Evolutionary conservation across 352 stramenopile species (phyloP), one percentile per base, ranked within the genome.

Genomic region (Globisporangium yorkense): DNA sequence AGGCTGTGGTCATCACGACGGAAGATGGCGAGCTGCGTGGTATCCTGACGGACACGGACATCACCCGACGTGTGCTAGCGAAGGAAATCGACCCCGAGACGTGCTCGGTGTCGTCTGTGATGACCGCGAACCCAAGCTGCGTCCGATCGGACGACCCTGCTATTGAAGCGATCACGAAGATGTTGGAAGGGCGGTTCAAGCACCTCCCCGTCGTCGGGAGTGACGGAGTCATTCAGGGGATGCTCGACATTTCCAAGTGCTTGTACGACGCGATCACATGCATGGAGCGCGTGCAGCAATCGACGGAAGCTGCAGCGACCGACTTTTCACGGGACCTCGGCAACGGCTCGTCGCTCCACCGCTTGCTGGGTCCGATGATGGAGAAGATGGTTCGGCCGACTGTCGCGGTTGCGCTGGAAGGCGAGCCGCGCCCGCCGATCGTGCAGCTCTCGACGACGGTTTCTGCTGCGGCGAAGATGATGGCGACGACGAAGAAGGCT

Each of bases 201-300:
- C 84, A 96, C 62, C 68, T 96, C 59, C 87, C 87, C 0, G 82
- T 96, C 7, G 72, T 94, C 15, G 83, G 79, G 24, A 59, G 67
- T 0, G 79, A 92, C 37, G 85, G 84, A 27, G 80, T 75, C 5
- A 76, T 91, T 21, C 76, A 85, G 52, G 84, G 84, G 33, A 93
- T 96, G 80, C 65, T 96, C n/a, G 84, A 96, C 46, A 94, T 96
- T 44, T 92, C 87, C 54, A 96, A 96, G 70, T 94, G 85, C 59
- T 61, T 96, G 4, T 91, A 92, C 48, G 87, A 96, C 51, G 87
- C 87, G 15, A 94, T 96, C 61, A 89, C 74, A 21, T 89, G 82
- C 65, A 77, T 94, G 78, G 85, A 94, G 51, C 88, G 82, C 41
- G 84, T 92, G n/a, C 85, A 94, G 61, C 80, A 92, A 56, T 91